A percentile compares a stretch with the other conserved stretches of the same genome.
Conservation (phyloP, 2,329 filamentous ascomycete genomes). For the Penicillium sp. region DNA sequence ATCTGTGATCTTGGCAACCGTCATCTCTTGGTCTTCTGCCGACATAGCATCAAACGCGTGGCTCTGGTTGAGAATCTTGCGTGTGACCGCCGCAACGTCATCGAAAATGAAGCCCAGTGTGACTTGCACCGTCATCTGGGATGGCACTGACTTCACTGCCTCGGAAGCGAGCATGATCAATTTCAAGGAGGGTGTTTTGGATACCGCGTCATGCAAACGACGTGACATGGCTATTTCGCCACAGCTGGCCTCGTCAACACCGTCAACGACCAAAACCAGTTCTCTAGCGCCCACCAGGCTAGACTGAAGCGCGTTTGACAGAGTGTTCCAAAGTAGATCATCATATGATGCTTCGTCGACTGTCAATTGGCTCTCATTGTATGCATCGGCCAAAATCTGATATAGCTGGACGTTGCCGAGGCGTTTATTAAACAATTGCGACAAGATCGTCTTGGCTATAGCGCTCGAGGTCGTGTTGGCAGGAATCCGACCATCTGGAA, state of each 20-base stretch:
- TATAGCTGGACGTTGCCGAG: background rate
- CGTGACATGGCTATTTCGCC: background rate
- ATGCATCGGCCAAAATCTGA: background rate
- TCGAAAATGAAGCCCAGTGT: background rate
- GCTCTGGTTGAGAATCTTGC: background rate
- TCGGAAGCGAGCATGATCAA: background rate
- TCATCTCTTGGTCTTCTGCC: background rate
- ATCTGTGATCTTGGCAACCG: background rate
- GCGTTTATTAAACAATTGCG: background rate
- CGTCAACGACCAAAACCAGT: background rate
- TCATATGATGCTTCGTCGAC: background rate
- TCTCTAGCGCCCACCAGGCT: background rate
- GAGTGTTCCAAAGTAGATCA: background rate
- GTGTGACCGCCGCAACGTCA: background rate
- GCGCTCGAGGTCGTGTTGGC: background rate
- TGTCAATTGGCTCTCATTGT: background rate
- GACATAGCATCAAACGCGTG: background rate
- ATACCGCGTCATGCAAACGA: background rate
- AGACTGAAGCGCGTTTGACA: background rate
- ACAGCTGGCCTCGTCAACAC: background rate
- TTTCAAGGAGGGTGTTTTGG: background rate
- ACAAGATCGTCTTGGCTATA: background rate
- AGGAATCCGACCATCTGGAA: background rate
- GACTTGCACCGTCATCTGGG: background rate
- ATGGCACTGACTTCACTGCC: background rate